phyloP scores from a whole-genome alignment of 352 stramenopile species.

The Phytophthora pseudosyringae region DNA sequence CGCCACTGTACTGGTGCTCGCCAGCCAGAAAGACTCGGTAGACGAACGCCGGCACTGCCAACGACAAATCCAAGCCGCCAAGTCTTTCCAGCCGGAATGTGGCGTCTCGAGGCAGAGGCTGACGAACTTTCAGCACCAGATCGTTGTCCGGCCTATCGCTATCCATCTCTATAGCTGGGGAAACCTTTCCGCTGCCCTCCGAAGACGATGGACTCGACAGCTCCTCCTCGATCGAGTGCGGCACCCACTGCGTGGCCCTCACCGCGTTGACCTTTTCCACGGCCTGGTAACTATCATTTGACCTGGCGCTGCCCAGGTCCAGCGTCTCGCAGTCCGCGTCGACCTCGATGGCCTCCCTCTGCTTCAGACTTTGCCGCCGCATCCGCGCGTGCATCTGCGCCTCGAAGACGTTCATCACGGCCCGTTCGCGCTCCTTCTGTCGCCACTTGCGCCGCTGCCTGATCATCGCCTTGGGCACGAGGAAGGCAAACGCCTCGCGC shows the following conservation, averaged over 20 bases:
- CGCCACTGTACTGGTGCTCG: conserved; percentile 19
- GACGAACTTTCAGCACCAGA: conserved; percentile 24
- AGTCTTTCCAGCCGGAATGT: conserved; percentile 29
- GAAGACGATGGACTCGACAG: conserved; percentile 21
- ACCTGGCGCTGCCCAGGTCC: conserved; percentile 26
- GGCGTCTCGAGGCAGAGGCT: conserved; percentile 25
- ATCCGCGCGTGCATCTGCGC: conserved; percentile 38
- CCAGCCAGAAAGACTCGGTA: conserved; percentile 29
- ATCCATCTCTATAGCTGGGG: neutral
- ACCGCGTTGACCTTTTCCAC: conserved; percentile 1
- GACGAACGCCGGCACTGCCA: conserved; percentile 25
- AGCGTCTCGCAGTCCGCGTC: conserved; percentile 32
- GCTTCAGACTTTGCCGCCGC: conserved; percentile 38
- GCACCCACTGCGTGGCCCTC: conserved; percentile 15
- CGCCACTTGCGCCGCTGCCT: conserved; percentile 19
- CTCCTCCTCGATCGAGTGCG: conserved; percentile 24
- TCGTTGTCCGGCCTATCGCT: conserved; percentile 5
- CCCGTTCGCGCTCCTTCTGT: conserved; percentile 26
- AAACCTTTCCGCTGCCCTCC: neutral
- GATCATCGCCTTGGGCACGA: conserved; percentile 33
- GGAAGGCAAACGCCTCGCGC: conserved; percentile 40
- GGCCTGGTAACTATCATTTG: conserved; percentile 1
- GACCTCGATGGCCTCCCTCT: conserved; percentile 1
- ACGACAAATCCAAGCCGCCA: conserved; percentile 22
- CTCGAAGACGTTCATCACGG: conserved; percentile 35